phyloP scores from a whole-genome alignment of 306 rosid species.

The Urtica urens region DNA sequence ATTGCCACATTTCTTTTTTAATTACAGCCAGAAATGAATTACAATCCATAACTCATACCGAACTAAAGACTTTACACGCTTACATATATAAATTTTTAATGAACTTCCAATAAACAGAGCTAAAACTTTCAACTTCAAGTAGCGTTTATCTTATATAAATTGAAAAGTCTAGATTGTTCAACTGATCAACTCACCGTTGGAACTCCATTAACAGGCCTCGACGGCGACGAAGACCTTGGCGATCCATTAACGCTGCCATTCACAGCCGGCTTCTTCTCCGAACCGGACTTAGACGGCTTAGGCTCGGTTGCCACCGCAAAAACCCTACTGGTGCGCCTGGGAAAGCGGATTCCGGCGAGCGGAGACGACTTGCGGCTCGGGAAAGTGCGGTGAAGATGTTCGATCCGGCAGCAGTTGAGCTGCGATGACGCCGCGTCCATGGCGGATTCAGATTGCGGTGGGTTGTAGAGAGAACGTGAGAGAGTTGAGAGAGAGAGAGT shows the following conservation, averaged over 20 bases:
- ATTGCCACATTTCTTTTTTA: background rate
- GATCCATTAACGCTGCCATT: constrained; percentile 33
- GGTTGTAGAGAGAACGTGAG: background rate
- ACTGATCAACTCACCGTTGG: constrained; percentile 39
- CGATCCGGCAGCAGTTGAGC: constrained; percentile 50
- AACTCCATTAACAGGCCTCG: constrained; percentile 48
- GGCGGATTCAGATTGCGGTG: constrained; percentile 26
- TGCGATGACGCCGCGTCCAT: constrained; percentile 79
- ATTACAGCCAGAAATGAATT: no score
- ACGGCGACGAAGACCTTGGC: constrained; percentile 31
- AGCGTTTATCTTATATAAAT: no score
- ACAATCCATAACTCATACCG: no score
- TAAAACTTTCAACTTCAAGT: no score
- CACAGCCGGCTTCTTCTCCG: constrained; percentile 15
- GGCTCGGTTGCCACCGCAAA: constrained; percentile 64
- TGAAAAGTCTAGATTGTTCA: no score
- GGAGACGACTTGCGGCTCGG: constrained; percentile 19
- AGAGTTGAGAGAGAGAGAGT: background rate
- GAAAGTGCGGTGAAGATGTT: constrained; percentile 28
- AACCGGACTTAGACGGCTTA: constrained; percentile 29
- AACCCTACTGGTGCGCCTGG: constrained; percentile 36
- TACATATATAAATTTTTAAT: no score
- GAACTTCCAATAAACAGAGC: no score
- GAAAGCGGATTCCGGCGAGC: constrained; percentile 17
- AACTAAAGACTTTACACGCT: no score